phyloP scores from a whole-genome alignment of 2,329 filamentous ascomycete species.

The Paecilomyces sp. region DNA sequence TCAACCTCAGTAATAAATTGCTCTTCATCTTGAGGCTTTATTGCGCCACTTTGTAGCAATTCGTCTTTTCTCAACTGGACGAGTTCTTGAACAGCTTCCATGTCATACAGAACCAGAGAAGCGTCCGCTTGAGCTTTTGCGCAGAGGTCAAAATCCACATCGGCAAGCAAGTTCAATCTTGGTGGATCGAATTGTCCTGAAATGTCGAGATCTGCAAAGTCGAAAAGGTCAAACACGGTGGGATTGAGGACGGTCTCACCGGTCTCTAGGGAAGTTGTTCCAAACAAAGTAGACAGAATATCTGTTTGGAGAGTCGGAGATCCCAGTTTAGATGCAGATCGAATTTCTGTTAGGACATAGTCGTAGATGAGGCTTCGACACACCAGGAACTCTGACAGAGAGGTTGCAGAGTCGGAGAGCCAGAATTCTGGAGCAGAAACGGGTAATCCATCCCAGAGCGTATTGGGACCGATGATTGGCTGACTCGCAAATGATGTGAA shows the following conservation, averaged over 20 bases:
- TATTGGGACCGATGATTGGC: slow-evolving; percentile 59
- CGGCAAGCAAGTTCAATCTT: slow-evolving; percentile 53
- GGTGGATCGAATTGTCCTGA: slow-evolving; percentile 42
- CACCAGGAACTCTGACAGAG: slow-evolving; percentile 70
- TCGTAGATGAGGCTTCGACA: slow-evolving; percentile 72
- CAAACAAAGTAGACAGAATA: slow-evolving; percentile 64
- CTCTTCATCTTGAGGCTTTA: slow-evolving; percentile 39
- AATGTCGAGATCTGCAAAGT: slow-evolving; percentile 69
- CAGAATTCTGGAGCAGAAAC: slow-evolving; percentile 61
- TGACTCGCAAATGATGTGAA: slow-evolving; percentile 69
- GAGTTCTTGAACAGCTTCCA: slow-evolving; percentile 66
- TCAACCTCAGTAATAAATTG: slow-evolving; percentile 32
- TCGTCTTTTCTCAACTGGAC: slow-evolving; percentile 48
- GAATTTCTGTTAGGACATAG: slow-evolving; percentile 79
- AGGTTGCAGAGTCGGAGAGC: slow-evolving; percentile 57
- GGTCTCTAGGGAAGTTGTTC: slow-evolving; percentile 58
- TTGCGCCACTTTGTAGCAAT: slow-evolving; percentile 31
- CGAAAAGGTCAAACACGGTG: slow-evolving; percentile 85
- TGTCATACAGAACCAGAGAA: slow-evolving; percentile 52
- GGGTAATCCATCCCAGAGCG: slow-evolving; percentile 66
- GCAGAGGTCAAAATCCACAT: slow-evolving; percentile 62
- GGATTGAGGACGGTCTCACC: slow-evolving; percentile 61
- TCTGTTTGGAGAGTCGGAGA: slow-evolving; percentile 64
- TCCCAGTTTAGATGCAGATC: slow-evolving; percentile 63
- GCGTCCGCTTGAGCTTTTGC: slow-evolving; percentile 52